Evolutionary conservation across 1,284 basidiomycete genomes (phyloP), one percentile per base, ranked within the genome.

Genomic region (Hemileia vastatrix): DNA sequence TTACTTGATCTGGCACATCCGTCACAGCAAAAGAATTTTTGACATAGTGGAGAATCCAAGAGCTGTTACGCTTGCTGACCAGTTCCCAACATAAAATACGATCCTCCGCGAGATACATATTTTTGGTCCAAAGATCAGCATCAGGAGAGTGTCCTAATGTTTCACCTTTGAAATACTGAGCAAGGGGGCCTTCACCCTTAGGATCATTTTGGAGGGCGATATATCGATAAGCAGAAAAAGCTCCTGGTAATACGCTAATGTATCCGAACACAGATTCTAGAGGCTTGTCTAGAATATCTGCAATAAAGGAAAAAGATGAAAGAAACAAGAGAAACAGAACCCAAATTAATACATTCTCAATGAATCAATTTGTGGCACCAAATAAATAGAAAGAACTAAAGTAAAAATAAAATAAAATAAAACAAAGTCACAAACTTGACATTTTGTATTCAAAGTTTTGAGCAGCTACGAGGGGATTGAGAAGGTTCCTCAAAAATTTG

Each of bases 401-500:
- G 32, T n/a, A n/a, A n/a, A n/a, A n/a, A n/a, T n/a, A n/a, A n/a
- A n/a, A n/a, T n/a, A n/a, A n/a, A 36, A 43, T 19, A 15, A 23
- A 31, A 6, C 21, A 9, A 23, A 58, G 33, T 27, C 21, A 64
- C 57, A 56, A 45, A 50, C 21, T 75, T 93, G 54, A 87, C 87
- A 94, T 93, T 81, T 95, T 95, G 79, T 96, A 96, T 78, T 95
- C 92, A 67, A 93, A 93, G 75, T 93, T 92, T 79, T 93, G 90
- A 15, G 90, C 88, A 4, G 90, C 90, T 73, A 84, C 84, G 0
- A 92, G 79, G 0, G 91, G 91, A 71, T 89, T 95, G 68, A 89
- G 72, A 62, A 91, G 79, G 73, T 87, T 86, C 72, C 78, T 77
- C 52, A 85, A 86, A 70, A 81, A 88, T 77, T 84, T 87, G 50